phyloP scores from a whole-genome alignment of 148 eudicot genomes.

The Amaranthus hypochondriacus region DNA sequence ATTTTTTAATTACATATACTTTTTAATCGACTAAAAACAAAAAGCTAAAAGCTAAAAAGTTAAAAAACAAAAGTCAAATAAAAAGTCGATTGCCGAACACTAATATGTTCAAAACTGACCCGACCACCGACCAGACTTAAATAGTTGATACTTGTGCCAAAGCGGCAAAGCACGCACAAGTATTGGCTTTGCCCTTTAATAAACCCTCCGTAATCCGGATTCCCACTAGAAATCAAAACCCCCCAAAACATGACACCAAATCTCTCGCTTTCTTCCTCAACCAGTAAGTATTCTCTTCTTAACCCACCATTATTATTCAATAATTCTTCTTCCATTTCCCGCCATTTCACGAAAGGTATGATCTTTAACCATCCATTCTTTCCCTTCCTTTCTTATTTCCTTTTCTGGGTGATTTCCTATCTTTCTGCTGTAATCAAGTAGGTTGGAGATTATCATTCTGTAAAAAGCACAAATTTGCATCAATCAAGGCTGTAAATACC shows the following conservation, averaged over 20 bases:
- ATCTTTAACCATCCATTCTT: not conserved
- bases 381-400: not conserved
- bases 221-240: not conserved
- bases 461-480: not conserved
- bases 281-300: slow-evolving; percentile 1
- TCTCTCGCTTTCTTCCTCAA: slow-evolving; percentile 17
- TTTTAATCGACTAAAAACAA: no score
- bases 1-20: no score
- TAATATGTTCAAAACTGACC: no score
- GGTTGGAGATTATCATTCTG: slow-evolving; percentile 9
- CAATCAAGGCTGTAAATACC: slow-evolving; percentile 21
- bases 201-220: not conserved
- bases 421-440: not conserved
- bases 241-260: slow-evolving; percentile 21
- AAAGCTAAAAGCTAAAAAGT: no score
- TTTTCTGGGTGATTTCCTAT: not conserved
- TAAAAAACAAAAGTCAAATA: no score
- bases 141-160: no score
- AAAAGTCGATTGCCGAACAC: no score
- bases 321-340: not conserved
- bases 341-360: slow-evolving; percentile 28
- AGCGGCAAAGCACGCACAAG: no score
- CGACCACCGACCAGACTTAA: no score
- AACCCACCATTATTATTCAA: slow-evolving; percentile 6
- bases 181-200: not conserved